These are phyloP conservation scores for Echinochloa phyllopogon DNA, from an alignment of 176 grass and related monocot species.

Conservation along the genomic window DNA sequence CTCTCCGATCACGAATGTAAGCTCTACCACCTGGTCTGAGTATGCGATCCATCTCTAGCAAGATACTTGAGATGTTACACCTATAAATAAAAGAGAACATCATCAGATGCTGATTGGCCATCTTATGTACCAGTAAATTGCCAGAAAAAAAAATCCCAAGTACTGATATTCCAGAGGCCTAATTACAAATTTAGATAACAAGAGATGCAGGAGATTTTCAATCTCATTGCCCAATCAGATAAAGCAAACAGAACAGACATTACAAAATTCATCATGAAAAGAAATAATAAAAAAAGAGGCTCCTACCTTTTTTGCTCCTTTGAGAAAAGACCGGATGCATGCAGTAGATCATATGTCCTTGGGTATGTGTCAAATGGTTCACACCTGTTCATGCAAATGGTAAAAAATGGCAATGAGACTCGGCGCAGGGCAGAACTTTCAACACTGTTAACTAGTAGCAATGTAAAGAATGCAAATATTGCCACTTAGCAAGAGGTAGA, in stretches of 20 bases:
- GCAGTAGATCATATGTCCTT: conserved; percentile 91
- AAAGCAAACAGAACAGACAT: conserved; percentile 15
- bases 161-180: not conserved
- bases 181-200: not conserved
- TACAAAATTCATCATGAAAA: not conserved
- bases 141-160: not conserved
- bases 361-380: conserved; percentile 98
- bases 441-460: conserved; percentile 1
- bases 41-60: conserved; percentile 94
- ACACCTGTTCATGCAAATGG: conserved; percentile 63
- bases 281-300: not conserved
- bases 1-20: conserved; percentile 74
- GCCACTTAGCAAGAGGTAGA: not conserved
- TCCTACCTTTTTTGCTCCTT: conserved; percentile 78
- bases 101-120: not conserved
- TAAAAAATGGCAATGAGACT: conserved; percentile 40
- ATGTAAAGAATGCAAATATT: not conserved
- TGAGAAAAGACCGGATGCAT: conserved; percentile 86
- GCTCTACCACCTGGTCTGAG: conserved; percentile 72
- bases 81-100: conserved; percentile 41
- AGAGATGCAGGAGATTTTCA: not conserved
- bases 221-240: not conserved
- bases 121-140: not conserved
- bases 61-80: conserved; percentile 80
- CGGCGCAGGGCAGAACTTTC: not conserved